Base-by-base conservation (phyloP, 345 rosid species). In the Boechera retrofracta region DNA sequence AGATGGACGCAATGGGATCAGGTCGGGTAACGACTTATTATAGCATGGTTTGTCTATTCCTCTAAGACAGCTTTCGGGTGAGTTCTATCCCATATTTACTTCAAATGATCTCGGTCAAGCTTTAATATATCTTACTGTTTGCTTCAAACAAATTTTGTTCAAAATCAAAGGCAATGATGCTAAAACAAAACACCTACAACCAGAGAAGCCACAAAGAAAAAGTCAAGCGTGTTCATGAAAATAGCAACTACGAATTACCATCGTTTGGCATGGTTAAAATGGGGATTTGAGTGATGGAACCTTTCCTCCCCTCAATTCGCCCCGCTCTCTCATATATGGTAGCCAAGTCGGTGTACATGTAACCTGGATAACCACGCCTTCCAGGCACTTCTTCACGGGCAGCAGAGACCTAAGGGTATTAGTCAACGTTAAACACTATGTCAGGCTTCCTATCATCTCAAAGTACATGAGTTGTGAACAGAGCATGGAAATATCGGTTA, bases 321-420 rank as follows among this genome's bases (percentile, higher is more conserved):
- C 98, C 98, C 39, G 98, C 98, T 60, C 95, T 88, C 80, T 93
- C 98, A 55, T 93, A 90, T 64, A 93, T 93, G 60, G 92, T 88
- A 61, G 97, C 97, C 87, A 93, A 86, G 87, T 93, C 98, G 36
- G 98, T 93, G 80, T 93, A 93, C 98, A 93, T 93, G 64, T 93
- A 93, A 49, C 98, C 98, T 52, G 97, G 98, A 86, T 93, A 93
- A 69, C 94, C 98, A 85, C 94, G 96, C 75, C 98, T 89, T 79
- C 98, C 98, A 11, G 98, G 98, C 7, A 93, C 98, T 86, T 90
- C 98, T 67, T 93, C 98, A 76, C 98, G 83, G 56, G 98, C 98
- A 82, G 97, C 98, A 79, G 97, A 93, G 24, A 93, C 97, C 98
- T 93, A 72, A 35, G 49, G 44, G 41, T 45, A 12, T 58, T 55